Percentiles rank a stretch among this genome's conserved stretches.
These are phyloP conservation scores for Monilinia polystroma DNA, from an alignment of 2,329 filamentous ascomycete species.

Conservation along the genomic window DNA sequence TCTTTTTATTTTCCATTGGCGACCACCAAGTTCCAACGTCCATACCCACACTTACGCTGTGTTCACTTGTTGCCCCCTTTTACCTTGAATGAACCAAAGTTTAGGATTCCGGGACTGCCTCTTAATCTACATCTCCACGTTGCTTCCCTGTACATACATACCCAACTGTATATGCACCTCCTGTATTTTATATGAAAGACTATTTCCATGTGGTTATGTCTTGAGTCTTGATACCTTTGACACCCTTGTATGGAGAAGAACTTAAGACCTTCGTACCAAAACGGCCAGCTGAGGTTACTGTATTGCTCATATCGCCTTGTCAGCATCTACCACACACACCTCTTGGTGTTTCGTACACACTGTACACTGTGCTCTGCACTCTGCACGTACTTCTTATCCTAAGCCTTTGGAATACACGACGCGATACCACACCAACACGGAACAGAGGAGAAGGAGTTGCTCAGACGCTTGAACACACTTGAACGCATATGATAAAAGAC, in stretches of 20 bases:
- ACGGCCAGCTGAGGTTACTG: constrained; percentile 19
- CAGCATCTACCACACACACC: constrained; percentile 17
- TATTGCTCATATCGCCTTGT: not conserved
- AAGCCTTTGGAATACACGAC: constrained; percentile 1
- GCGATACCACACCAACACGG: not conserved
- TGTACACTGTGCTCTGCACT: too few species aligned
- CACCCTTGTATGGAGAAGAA: constrained; percentile 13
- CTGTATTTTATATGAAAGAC: not conserved
- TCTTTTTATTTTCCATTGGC: not conserved
- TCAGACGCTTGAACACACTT: not conserved
- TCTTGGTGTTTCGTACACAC: not conserved
- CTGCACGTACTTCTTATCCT: too few species aligned
- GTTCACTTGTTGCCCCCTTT: constrained; percentile 14
- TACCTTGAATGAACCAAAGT: constrained; percentile 3
- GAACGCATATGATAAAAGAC: not conserved
- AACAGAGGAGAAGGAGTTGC: not conserved
- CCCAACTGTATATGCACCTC: not conserved
- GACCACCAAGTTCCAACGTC: not conserved
- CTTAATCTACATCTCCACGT: constrained; percentile 19
- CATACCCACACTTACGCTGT: not conserved
- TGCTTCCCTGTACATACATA: constrained; percentile 16
- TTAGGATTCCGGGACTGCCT: constrained; percentile 8
- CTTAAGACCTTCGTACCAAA: constrained; percentile 2
- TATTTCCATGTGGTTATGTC: constrained; percentile 19
- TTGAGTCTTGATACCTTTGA: not conserved